Evolutionary conservation across 1,139 yeast genomes (phyloP), one percentile per base, ranked within the genome.

Genomic region (Martiniozyma asiatica): DNA sequence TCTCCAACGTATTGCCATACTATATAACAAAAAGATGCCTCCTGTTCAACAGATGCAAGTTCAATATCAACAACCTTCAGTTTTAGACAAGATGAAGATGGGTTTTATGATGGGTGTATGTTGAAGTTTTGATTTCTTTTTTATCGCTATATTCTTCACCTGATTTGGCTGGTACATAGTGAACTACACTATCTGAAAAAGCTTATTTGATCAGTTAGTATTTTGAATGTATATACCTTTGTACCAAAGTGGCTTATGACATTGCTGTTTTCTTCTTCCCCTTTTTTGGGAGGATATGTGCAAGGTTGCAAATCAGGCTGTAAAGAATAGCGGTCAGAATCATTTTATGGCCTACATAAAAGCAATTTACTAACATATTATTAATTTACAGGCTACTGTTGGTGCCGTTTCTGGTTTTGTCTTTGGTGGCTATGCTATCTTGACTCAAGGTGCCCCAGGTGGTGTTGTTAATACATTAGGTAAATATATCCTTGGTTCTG

Each of bases 61-160:
- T 30, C 76, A 68, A 39, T 48, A 43, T 31, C 89, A 79, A 44
- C 84, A 78, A 52, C 94, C 92, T 36, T 78, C 95, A 29, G 75
- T 79, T 58, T 85, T 85, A 61, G 95, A 89, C 39, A 89, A 87
- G 61, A 81, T 89, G 69, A 89, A 89, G 61, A 92, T 89, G 97
- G 98, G 98, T 34, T 78, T 87, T 40, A 63, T 87, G 61, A 92
- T 89, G 97, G 98, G 98, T 35, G n/a, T n/a, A n/a, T n/a, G n/a
- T n/a, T n/a, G n/a, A n/a, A n/a, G n/a, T n/a, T n/a, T n/a, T n/a
- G n/a, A n/a, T n/a, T n/a, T n/a, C n/a, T n/a, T n/a, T n/a, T n/a
- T n/a, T n/a, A n/a, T n/a, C n/a, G n/a, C n/a, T n/a, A n/a, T n/a
- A n/a, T n/a, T n/a, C n/a, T n/a, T n/a, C n/a, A n/a, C n/a, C n/a